These are phyloP conservation scores for Dactylonectria estremocensis DNA, from an alignment of 2,329 filamentous ascomycete genomes.

Conservation along the genomic window DNA sequence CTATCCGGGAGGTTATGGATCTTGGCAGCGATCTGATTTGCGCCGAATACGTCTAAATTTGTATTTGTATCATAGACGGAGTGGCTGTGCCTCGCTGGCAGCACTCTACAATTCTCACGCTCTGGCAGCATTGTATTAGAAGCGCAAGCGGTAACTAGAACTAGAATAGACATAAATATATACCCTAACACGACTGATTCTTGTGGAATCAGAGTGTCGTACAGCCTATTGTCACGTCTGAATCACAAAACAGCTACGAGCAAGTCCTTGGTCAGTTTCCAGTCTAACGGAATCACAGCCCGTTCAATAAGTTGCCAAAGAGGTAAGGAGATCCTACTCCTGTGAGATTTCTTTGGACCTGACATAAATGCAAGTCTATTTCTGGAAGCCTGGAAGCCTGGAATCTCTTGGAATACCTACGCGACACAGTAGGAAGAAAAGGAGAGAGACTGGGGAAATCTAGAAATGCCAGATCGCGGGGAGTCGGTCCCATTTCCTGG, in stretches of 20 bases:
- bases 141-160: neutral
- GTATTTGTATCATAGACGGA: neutral
- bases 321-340: too few species aligned
- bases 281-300: too few species aligned
- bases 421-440: neutral
- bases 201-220: too few species aligned
- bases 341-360: too few species aligned
- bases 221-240: too few species aligned
- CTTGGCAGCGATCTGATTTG: conserved; percentile 34
- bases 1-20: conserved; percentile 40
- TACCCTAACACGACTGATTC: too few species aligned
- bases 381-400: neutral
- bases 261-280: too few species aligned
- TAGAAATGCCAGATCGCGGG: neutral
- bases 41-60: conserved; percentile 37
- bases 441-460: neutral
- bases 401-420: neutral
- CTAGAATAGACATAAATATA: too few species aligned
- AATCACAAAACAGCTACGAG: too few species aligned
- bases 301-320: too few species aligned
- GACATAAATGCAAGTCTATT: too few species aligned
- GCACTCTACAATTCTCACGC: neutral
- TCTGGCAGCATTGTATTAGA: neutral
- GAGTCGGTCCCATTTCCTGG: neutral
- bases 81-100: neutral